Conservation (phyloP, 306 rosid species). For the Fragaria nilgerrensis region DNA sequence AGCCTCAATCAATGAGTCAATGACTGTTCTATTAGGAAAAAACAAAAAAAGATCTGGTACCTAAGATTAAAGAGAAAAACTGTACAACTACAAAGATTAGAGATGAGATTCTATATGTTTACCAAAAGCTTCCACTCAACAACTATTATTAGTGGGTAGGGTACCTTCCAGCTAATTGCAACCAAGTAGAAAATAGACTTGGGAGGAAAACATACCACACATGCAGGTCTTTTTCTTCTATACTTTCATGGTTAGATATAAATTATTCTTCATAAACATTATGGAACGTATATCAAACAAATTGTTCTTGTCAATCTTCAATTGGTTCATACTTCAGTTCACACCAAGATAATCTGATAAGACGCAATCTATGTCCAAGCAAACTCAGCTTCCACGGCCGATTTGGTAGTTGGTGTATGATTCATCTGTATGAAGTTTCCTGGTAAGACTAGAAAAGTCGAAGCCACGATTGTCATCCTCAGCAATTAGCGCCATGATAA, state of each 20-base stretch:
- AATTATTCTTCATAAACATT: neutral
- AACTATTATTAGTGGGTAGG: constrained; percentile 37
- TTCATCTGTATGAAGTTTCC: neutral
- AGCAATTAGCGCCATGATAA: constrained; percentile 1
- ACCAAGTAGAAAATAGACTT: constrained; percentile 36
- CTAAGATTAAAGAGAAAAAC: neutral
- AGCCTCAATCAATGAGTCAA: neutral
- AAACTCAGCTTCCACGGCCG: constrained; percentile 1
- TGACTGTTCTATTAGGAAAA: neutral
- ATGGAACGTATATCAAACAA: neutral
- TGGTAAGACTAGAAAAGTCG: neutral
- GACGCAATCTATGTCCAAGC: neutral
- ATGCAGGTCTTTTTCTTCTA: constrained; percentile 12
- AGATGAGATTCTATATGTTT: neutral
- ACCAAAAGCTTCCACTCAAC: constrained; percentile 23
- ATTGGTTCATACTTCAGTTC: neutral
- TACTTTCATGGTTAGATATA: neutral
- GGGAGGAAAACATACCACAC: neutral
- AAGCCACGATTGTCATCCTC: neutral
- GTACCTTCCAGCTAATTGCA: constrained; percentile 52
- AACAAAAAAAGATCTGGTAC: neutral
- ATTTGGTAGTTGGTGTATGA: neutral
- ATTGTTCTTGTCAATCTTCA: neutral
- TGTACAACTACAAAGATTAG: neutral
- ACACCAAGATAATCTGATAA: neutral